A percentile compares a stretch with the other conserved stretches of the same genome.
phyloP scores from a whole-genome alignment of 345 rosid species.

The Eucalyptus rudis region DNA sequence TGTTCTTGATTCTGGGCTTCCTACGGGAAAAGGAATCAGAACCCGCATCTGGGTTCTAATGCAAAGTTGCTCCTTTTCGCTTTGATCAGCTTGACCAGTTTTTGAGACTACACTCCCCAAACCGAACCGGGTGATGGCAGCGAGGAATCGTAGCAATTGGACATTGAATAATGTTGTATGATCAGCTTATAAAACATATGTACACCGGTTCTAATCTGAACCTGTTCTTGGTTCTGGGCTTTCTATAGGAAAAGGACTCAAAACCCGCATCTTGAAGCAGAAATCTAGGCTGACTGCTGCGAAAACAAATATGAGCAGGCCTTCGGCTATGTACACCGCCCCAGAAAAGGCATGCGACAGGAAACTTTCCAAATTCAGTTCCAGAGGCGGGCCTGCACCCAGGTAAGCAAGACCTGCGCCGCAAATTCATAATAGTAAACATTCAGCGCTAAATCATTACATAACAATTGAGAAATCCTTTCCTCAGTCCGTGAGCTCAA shows the following conservation, averaged over 20 bases:
- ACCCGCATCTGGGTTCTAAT: constrained; percentile 3
- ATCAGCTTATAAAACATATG: neutral
- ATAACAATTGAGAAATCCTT: neutral
- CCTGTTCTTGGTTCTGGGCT: neutral
- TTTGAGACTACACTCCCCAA: neutral
- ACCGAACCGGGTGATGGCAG: neutral
- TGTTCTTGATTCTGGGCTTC: neutral
- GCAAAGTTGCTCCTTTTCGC: neutral
- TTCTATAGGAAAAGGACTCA: constrained; percentile 41
- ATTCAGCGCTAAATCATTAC: neutral
- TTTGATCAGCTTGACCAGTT: neutral
- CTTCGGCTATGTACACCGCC: constrained; percentile 27
- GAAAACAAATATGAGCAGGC: constrained; percentile 32
- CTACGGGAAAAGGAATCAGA: constrained; percentile 39
- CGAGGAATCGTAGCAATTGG: neutral
- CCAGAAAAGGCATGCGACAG: constrained; percentile 29
- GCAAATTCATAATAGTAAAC: neutral
- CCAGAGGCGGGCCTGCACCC: constrained; percentile 54
- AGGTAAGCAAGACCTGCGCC: constrained; percentile 55
- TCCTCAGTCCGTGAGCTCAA: neutral
- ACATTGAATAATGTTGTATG: neutral
- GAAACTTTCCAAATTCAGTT: constrained; percentile 29
- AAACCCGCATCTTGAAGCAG: constrained; percentile 35
- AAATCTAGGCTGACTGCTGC: constrained; percentile 48
- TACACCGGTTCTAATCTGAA: neutral